Conservation (phyloP, 805 yeast species). For the Starmerella bombicola region DNA sequence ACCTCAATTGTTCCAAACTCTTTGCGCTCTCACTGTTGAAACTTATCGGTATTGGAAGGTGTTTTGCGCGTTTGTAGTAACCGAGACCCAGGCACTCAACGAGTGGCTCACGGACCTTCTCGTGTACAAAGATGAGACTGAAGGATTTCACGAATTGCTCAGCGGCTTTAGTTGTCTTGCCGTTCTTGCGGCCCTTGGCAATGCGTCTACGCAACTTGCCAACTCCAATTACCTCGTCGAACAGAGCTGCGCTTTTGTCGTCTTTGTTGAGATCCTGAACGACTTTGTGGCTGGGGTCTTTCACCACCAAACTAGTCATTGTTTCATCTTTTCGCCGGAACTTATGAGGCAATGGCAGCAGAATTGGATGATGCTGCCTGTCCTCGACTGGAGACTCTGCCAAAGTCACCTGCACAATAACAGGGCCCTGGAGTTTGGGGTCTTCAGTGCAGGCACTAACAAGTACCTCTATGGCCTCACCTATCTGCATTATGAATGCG, state of each 20-base stretch:
- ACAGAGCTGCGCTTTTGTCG: conserved; percentile 8
- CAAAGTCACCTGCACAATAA: conserved; percentile 18
- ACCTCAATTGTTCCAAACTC: conserved; percentile 5
- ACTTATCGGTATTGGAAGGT: conserved; percentile 18
- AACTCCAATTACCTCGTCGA: conserved; percentile 24
- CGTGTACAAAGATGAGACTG: conserved; percentile 20
- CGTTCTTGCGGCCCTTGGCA: conserved; percentile 11
- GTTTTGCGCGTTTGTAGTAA: conserved; percentile 19
- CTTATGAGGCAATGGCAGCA: conserved; percentile 21
- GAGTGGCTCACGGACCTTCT: conserved; percentile 20
- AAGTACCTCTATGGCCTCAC: conserved; percentile 13
- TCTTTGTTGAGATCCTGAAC: conserved; percentile 8
- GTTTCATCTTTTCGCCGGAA: conserved; percentile 19
- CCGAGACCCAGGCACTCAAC: conserved; percentile 20
- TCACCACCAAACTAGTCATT: conserved; percentile 20
- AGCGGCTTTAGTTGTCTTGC: conserved; percentile 16
- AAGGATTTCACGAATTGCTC: conserved; percentile 20
- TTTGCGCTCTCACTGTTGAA: conserved; percentile 6
- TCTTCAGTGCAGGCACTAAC: conserved; percentile 13
- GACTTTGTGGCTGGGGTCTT: conserved; percentile 18
- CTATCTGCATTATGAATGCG: neutral
- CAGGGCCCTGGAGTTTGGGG: conserved; percentile 18
- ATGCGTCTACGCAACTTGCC: conserved; percentile 23
- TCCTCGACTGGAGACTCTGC: conserved; percentile 10
- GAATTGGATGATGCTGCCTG: conserved; percentile 17